These are phyloP conservation scores for Chrysoporthe cubensis DNA, from an alignment of 2,329 filamentous ascomycete genomes.

Conservation along the genomic window DNA sequence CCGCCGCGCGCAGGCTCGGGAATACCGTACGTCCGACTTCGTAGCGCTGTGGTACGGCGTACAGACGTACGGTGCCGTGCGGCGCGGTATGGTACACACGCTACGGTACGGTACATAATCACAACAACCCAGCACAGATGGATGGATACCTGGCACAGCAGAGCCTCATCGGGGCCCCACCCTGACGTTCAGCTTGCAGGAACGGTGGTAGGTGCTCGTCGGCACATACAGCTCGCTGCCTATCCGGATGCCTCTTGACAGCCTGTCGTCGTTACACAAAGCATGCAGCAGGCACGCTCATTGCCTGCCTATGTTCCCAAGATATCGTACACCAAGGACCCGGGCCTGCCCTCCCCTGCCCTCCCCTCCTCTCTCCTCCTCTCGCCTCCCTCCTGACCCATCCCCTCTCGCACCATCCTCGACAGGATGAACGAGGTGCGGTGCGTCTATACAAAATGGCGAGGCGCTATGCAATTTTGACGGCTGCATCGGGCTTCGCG, in stretches of 20 bases:
- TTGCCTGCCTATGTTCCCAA: constrained; percentile 7
- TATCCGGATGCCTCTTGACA: not conserved
- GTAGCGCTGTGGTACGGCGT: not conserved
- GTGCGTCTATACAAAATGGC: not conserved
- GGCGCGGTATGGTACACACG: too few relatives aligned
- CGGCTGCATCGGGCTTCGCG: constrained; percentile 6
- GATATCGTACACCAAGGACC: constrained; percentile 22
- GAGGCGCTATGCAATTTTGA: constrained; percentile 12
- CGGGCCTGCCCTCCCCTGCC: not conserved
- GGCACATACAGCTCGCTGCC: not conserved
- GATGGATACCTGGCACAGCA: constrained; percentile 3
- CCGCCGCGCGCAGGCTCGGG: not conserved
- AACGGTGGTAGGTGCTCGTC: not conserved
- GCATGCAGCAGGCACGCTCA: constrained; percentile 10
- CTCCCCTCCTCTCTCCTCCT: constrained; percentile 10
- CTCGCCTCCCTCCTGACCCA: not conserved
- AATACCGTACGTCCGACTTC: not conserved
- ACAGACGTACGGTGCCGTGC: too few relatives aligned
- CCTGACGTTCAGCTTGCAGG: not conserved
- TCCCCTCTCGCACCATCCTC: constrained; percentile 8
- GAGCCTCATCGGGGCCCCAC: constrained; percentile 16
- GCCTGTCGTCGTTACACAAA: constrained; percentile 3
- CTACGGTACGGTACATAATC: not conserved
- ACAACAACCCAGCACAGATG: not conserved
- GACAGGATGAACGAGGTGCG: not conserved